Evolutionary conservation across 1,284 basidiomycete species (phyloP).

Genomic region (Moesziomyces parantarcticus): DNA sequence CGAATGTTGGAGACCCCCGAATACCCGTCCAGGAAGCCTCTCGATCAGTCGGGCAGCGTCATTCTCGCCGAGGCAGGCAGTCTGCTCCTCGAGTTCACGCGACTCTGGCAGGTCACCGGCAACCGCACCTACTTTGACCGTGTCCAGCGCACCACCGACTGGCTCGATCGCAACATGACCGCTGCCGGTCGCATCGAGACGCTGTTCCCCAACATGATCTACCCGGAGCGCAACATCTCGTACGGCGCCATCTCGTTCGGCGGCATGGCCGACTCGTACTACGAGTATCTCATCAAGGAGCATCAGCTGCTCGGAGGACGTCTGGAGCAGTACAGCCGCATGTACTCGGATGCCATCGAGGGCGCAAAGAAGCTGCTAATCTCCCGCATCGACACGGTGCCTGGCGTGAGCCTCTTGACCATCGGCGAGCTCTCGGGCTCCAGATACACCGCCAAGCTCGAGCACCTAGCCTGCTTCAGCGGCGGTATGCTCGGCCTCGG

Average conservation of each 20-base stretch:
- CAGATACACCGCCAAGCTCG: slow-evolving; percentile 54
- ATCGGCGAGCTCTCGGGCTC: slow-evolving; percentile 49
- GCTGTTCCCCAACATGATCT: slow-evolving; percentile 67
- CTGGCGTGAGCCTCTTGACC: slow-evolving; percentile 67
- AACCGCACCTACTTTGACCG: slow-evolving; percentile 72
- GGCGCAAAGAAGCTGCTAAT: slow-evolving; percentile 69
- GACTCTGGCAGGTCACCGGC: slow-evolving; percentile 71
- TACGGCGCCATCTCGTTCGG: slow-evolving; percentile 69
- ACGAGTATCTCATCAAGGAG: slow-evolving; percentile 73
- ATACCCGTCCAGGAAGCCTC: slow-evolving; percentile 5
- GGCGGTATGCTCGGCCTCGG: slow-evolving; percentile 73
- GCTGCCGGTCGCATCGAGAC: slow-evolving; percentile 60
- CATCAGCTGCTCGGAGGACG: slow-evolving; percentile 70
- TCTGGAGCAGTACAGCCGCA: slow-evolving; percentile 69
- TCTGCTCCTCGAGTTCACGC: slow-evolving; percentile 72
- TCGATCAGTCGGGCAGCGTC: slow-evolving; percentile 21
- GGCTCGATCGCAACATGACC: slow-evolving; percentile 69
- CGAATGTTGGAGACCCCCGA: slow-evolving; percentile 17
- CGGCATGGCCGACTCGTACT: slow-evolving; percentile 71
- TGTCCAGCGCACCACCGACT: slow-evolving; percentile 71
- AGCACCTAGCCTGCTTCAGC: slow-evolving; percentile 72
- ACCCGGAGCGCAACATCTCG: slow-evolving; percentile 61
- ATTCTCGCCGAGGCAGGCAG: slow-evolving; percentile 70
- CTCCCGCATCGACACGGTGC: slow-evolving; percentile 68
- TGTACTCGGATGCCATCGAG: slow-evolving; percentile 71